Base-by-base conservation (phyloP, 2,329 filamentous ascomycete species). In the Elsinoe ampelina region DNA sequence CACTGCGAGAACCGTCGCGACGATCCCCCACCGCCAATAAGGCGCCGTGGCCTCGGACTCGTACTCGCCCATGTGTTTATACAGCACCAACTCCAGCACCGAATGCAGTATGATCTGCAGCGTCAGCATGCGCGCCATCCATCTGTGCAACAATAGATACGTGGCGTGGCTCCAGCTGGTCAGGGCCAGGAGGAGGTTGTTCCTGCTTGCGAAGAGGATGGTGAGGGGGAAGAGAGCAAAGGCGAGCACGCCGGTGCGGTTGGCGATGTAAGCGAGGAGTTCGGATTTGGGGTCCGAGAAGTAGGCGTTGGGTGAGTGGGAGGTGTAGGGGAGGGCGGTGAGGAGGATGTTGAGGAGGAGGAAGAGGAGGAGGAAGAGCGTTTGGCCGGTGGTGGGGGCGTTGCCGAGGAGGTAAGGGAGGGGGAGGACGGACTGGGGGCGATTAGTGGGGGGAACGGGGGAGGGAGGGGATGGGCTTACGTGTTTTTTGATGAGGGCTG, bases 161-260 rank as follows among this genome's bases (percentile, higher is more conserved):
- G 78, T 80, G 0, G 71, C 70, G 58, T 77, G 73, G 0, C 68
- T 72, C 76, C 77, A 80, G 60, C 75, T 71, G 2, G 77, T 78
- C 1, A 77, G 39, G 66, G 71, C 75, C 0, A 79, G 68, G 0
- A 78, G 68, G 2, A 79, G 19, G 55, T 75, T 79, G 60, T 80
- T 79, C 1, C 77, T 66, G 0, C 71, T 67, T 0, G 72, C 68
- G 55, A 74, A 78, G 2, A 80, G 68, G 11, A 79, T 63, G 0
- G 74, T 51, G 0, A 79, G 61, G 0, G 75, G 71, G 0, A 75
- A 50, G 7, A 74, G 70, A 4, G 70, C 70, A 47, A 76, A 73
- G 3, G 65, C 66, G 3, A 77, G 59, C 1, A 67, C 62, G 3
- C 76, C 76, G 3, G 71, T 68, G 1, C 77, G 71, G 58, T 73